A percentile compares a stretch with the other conserved stretches of the same genome.
Evolutionary conservation across 2,329 filamentous ascomycete species (phyloP).

Genomic region (Dactylellina cionopaga): DNA sequence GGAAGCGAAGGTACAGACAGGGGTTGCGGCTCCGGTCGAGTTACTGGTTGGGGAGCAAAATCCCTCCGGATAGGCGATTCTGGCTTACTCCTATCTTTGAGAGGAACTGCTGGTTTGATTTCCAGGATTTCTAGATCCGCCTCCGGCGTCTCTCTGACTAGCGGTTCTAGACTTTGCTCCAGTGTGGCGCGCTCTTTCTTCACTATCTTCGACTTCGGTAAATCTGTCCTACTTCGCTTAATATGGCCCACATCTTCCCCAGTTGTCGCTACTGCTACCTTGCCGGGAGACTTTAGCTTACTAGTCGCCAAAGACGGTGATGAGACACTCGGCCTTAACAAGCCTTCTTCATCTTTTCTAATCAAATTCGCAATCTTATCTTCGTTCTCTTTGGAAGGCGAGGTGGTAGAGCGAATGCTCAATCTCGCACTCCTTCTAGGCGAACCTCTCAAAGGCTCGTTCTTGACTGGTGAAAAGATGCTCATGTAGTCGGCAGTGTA

Average conservation of each 20-base stretch:
- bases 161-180: not conserved
- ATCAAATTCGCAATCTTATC: slow-evolving; percentile 37
- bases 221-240: slow-evolving; percentile 12
- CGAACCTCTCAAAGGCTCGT: slow-evolving; percentile 35
- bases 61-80: slow-evolving; percentile 26
- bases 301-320: slow-evolving; percentile 30
- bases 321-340: slow-evolving; percentile 40
- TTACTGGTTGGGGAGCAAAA: slow-evolving; percentile 19
- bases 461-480: slow-evolving; percentile 50
- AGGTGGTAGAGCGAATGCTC: slow-evolving; percentile 38
- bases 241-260: not conserved
- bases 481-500: slow-evolving; percentile 51
- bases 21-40: not conserved
- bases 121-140: not conserved
- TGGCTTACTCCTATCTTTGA: slow-evolving; percentile 21
- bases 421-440: slow-evolving; percentile 35
- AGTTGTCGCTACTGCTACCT: not conserved
- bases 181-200: slow-evolving; percentile 18
- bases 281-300: slow-evolving; percentile 13
- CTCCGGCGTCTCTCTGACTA: not conserved
- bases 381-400: slow-evolving; percentile 21
- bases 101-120: slow-evolving; percentile 32
- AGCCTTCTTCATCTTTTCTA: slow-evolving; percentile 40
- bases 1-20: slow-evolving; percentile 25
- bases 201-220: slow-evolving; percentile 9